These are phyloP conservation scores for Penicillium sp. DNA, from an alignment of 2,329 filamentous ascomycete genomes.

Conservation along the genomic window DNA sequence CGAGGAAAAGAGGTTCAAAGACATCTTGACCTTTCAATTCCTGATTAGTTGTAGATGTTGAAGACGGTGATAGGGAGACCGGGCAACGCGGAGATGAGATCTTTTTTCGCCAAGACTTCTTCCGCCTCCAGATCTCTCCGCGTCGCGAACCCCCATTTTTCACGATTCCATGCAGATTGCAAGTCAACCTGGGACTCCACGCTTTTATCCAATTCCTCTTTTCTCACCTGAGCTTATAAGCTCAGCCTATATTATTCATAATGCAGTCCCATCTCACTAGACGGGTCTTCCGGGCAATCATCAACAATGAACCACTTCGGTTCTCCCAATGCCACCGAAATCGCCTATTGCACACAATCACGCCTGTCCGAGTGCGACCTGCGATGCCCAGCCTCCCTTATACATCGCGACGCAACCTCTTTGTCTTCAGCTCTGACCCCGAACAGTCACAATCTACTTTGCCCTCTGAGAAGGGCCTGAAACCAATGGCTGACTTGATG, in stretches of 20 bases:
- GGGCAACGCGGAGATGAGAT: constrained; percentile 21
- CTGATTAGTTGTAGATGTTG: background rate
- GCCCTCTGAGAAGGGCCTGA: constrained; percentile 62
- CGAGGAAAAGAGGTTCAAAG: constrained; percentile 28
- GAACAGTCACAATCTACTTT: constrained; percentile 53
- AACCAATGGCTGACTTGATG: constrained; percentile 66
- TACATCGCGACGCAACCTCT: constrained; percentile 31
- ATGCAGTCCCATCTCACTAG: constrained; percentile 48
- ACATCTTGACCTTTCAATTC: constrained; percentile 23
- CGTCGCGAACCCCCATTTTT: constrained; percentile 18
- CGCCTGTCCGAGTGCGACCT: constrained; percentile 31
- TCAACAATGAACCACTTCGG: constrained; percentile 45
- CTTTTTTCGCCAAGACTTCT: constrained; percentile 35
- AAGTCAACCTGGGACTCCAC: background rate
- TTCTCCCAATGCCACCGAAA: constrained; percentile 37
- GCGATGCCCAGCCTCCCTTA: constrained; percentile 35
- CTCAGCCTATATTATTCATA: constrained; percentile 5
- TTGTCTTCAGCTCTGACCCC: constrained; percentile 48
- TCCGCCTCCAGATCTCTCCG: constrained; percentile 21
- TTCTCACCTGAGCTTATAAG: background rate
- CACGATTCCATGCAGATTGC: background rate
- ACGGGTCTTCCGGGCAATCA: constrained; percentile 44
- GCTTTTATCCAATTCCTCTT: background rate
- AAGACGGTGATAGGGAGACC: constrained; percentile 3
- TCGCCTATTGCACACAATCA: constrained; percentile 32